Evolutionary conservation across 139 green algal genomes (phyloP).

Genomic region (Nannochloris sp.): DNA sequence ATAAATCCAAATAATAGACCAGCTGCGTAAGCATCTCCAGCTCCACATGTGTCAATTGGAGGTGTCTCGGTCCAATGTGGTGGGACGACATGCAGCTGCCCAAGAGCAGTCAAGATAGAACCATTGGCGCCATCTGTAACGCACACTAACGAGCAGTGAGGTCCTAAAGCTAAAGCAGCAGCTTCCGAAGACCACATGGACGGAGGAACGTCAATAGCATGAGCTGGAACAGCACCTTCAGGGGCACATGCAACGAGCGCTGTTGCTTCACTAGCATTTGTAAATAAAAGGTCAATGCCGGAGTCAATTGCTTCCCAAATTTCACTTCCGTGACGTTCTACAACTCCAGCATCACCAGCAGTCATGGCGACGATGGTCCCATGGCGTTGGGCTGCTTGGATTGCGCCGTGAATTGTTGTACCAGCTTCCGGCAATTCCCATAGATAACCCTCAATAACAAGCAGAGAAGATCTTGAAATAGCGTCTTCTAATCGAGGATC

Average conservation of each 20-base stretch:
- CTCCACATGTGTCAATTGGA: conserved; percentile 86
- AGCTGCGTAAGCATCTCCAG: conserved; percentile 76
- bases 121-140: conserved; percentile 80
- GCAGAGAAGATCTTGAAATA: conserved; percentile 36
- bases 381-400: conserved; percentile 35
- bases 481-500: conserved; percentile 33
- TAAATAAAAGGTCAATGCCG: conserved; percentile 77
- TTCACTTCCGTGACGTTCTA: conserved; percentile 49
- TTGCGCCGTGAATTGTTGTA: conserved; percentile 34
- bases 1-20: conserved; percentile 60
- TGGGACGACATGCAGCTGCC: conserved; percentile 47
- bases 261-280: conserved; percentile 51
- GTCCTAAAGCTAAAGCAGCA: conserved; percentile 43
- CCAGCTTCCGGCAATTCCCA: conserved; percentile 51
- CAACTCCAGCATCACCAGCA: conserved; percentile 70
- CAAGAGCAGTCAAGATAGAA: conserved; percentile 45
- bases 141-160: conserved; percentile 51
- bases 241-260: conserved; percentile 14
- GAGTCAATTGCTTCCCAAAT: conserved; percentile 41
- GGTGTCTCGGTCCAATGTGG: conserved; percentile 51
- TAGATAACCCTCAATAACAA: conserved; percentile 82
- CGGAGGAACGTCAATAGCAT: conserved; percentile 1
- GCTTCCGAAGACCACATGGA: no score
- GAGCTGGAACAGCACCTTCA: not conserved
- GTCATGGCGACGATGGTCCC: conserved; percentile 75